Evolutionary conservation across 768 basidiomycete genomes (phyloP).

Genomic region (Mycena kentingensis): DNA sequence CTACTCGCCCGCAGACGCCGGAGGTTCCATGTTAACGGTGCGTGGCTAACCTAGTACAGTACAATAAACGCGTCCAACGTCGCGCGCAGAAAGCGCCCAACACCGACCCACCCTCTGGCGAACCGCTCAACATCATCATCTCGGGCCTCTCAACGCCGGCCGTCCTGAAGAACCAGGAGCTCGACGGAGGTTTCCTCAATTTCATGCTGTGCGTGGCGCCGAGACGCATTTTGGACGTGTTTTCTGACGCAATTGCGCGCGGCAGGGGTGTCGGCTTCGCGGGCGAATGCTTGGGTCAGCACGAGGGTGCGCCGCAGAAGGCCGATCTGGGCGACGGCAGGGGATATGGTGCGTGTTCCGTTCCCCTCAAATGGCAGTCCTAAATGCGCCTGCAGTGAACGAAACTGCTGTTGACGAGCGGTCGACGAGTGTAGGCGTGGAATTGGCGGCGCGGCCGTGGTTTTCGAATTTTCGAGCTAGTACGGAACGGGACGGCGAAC

Average conservation of each 20-base stretch:
- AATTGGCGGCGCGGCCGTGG: too few relatives aligned
- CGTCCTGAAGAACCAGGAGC: slow-evolving; percentile 62
- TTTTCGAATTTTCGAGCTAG: too few relatives aligned
- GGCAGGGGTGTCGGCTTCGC: slow-evolving; percentile 70
- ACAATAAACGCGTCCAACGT: neutral
- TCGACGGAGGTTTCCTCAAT: slow-evolving; percentile 76
- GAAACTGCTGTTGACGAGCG: too few relatives aligned
- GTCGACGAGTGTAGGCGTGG: too few relatives aligned
- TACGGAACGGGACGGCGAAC: too few relatives aligned
- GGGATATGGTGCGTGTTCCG: slow-evolving; percentile 55
- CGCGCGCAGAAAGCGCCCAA: slow-evolving; percentile 46
- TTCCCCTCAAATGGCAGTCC: neutral
- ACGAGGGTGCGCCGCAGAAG: slow-evolving; percentile 63
- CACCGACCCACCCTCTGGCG: slow-evolving; percentile 76
- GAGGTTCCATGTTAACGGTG: slow-evolving; percentile 76
- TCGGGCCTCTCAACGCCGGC: slow-evolving; percentile 71
- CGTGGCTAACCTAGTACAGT: slow-evolving; percentile 31
- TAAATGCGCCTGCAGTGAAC: slow-evolving; percentile 52
- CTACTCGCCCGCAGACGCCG: slow-evolving; percentile 53
- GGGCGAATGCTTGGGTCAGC: slow-evolving; percentile 84
- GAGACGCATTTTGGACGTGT: neutral
- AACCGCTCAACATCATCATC: slow-evolving; percentile 84
- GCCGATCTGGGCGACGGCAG: slow-evolving; percentile 86
- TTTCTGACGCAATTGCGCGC: slow-evolving; percentile 2
- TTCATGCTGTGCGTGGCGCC: slow-evolving; percentile 67